A percentile compares a stretch with the other conserved stretches of the same genome.
Evolutionary conservation across 768 basidiomycete genomes (phyloP).

Genomic region (Lepiota venenata): DNA sequence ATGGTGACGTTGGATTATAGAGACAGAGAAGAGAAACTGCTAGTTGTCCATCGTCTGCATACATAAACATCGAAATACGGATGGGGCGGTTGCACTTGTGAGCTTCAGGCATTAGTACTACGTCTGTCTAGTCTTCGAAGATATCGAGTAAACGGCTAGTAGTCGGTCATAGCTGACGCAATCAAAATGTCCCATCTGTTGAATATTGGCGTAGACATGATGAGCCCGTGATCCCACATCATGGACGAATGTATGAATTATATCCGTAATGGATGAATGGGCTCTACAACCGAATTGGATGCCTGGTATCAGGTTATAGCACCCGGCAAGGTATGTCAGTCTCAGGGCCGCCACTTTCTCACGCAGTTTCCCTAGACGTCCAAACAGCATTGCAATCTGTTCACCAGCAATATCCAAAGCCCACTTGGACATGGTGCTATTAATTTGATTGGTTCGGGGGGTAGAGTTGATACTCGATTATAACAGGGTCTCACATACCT

Average conservation of each 20-base stretch:
- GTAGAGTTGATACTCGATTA: conserved; percentile 18
- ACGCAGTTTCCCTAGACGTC: conserved; percentile 30
- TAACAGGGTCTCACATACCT: conserved; percentile 19
- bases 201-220: conserved; percentile 22
- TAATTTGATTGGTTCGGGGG: conserved; percentile 21
- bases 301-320: conserved; percentile 19
- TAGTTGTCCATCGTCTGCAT: conserved; percentile 30
- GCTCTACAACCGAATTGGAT: conserved; percentile 22
- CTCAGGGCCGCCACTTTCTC: conserved; percentile 23
- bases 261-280: conserved; percentile 20
- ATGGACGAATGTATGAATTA: conserved; percentile 20
- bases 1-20: conserved; percentile 19
- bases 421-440: conserved; percentile 22
- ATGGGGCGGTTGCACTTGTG: too few species aligned
- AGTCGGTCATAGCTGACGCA: conserved; percentile 23
- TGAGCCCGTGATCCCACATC: conserved; percentile 22
- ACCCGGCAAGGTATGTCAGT: conserved; percentile 20
- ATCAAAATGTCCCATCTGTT: conserved; percentile 28
- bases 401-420: conserved; percentile 15
- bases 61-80: conserved; percentile 18
- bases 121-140: conserved; percentile 17
- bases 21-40: conserved; percentile 20
- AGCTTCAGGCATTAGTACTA: too few species aligned
- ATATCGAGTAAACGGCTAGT: conserved; percentile 21
- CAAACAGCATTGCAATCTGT: conserved; percentile 19